A percentile compares a stretch with the other conserved stretches of the same genome.
Evolutionary conservation across 225 moss, liverwort and hornwort species (phyloP).

Genomic region (Marchantia polymorpha): DNA sequence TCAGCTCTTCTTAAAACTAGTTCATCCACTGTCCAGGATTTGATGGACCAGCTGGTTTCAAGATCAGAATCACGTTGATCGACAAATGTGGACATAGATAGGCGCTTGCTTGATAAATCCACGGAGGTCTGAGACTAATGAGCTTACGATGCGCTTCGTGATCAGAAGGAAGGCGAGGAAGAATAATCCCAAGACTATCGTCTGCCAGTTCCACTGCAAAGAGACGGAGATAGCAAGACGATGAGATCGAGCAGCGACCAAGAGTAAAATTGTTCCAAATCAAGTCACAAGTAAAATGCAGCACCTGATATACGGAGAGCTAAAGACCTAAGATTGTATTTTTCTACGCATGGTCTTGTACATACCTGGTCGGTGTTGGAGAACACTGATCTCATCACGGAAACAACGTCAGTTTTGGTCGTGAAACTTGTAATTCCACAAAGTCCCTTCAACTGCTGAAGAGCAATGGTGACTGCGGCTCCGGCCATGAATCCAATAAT

Average conservation of each 20-base stretch:
- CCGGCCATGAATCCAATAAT: conserved; percentile 82
- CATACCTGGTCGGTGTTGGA: conserved; percentile 30
- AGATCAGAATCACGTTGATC: too few species aligned
- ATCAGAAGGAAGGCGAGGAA: conserved; percentile 51
- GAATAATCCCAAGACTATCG: conserved; percentile 51
- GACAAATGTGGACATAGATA: too few species aligned
- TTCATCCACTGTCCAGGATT: too few species aligned
- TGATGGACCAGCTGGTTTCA: too few species aligned
- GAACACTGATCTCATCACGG: conserved; percentile 53
- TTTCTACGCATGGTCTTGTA: neutral
- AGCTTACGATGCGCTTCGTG: conserved; percentile 31
- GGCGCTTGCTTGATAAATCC: too few species aligned
- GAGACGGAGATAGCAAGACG: neutral
- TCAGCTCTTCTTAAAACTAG: too few species aligned
- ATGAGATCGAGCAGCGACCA: neutral
- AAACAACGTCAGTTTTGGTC: conserved; percentile 49
- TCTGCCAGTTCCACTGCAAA: conserved; percentile 59
- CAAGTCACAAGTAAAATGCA: neutral
- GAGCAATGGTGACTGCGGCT: conserved; percentile 62
- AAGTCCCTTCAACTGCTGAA: conserved; percentile 69
- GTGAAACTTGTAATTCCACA: conserved; percentile 54
- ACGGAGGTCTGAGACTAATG: too few species aligned
- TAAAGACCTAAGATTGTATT: neutral
- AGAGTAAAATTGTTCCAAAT: neutral
- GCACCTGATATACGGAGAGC: neutral